Evolutionary conservation across 805 yeast genomes (phyloP).

Genomic region (Saccharomycopsis synnaedendra): DNA sequence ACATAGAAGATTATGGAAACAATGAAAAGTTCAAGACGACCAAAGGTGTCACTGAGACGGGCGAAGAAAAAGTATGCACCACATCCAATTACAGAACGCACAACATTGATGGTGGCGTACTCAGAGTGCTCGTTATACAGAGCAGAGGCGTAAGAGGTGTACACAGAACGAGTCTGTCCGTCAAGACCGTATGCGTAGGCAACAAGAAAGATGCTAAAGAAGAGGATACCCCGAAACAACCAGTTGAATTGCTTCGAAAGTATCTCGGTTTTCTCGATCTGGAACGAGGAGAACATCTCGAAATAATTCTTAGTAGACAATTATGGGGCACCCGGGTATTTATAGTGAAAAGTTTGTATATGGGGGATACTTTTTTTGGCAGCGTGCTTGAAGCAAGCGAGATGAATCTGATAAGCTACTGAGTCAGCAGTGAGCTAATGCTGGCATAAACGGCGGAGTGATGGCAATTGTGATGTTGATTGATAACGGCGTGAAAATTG

Average conservation of each 20-base stretch:
- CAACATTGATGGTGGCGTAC: constrained; percentile 38
- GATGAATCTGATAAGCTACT: too few relatives aligned
- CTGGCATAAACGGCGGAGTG: too few relatives aligned
- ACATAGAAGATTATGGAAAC: constrained; percentile 38
- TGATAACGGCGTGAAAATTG: too few relatives aligned
- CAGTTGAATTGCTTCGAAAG: constrained; percentile 36
- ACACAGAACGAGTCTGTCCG: constrained; percentile 32
- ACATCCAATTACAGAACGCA: constrained; percentile 42
- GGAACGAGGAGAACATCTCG: constrained; percentile 23
- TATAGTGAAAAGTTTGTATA: not conserved
- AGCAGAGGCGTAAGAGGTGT: constrained; percentile 36
- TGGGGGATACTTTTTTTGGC: too few relatives aligned
- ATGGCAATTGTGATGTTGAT: too few relatives aligned
- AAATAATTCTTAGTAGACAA: not conserved
- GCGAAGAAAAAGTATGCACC: constrained; percentile 48
- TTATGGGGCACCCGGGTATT: too few relatives aligned
- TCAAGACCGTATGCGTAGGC: constrained; percentile 54
- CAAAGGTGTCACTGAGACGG: constrained; percentile 43
- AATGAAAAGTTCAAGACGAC: constrained; percentile 37
- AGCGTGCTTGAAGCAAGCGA: too few relatives aligned
- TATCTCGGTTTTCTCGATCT: constrained; percentile 42
- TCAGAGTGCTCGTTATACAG: constrained; percentile 39
- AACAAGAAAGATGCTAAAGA: constrained; percentile 38
- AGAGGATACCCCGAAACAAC: constrained; percentile 29
- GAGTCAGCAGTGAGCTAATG: too few relatives aligned